A percentile compares a stretch with the other conserved stretches of the same genome.
Conservation (phyloP, 2,329 filamentous ascomycete species). For the Paecilomyces sp. region DNA sequence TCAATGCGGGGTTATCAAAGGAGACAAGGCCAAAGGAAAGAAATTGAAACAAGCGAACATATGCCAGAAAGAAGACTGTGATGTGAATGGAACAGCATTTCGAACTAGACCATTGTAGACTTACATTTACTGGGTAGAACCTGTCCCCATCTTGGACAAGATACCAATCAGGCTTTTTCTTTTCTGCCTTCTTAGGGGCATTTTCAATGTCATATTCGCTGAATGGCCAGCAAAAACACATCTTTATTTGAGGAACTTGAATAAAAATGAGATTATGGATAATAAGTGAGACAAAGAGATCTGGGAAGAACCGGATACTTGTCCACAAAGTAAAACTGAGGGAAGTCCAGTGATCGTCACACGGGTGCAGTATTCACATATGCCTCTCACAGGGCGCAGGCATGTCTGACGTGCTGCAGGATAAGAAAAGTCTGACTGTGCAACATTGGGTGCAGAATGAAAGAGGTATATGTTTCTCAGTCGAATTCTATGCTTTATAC, state of each 20-base stretch:
- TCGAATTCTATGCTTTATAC: background rate
- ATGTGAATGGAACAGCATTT: background rate
- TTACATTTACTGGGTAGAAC: conserved; percentile 1
- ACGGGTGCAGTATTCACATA: background rate
- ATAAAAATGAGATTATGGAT: background rate
- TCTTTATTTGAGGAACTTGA: background rate
- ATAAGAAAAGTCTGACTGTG: background rate
- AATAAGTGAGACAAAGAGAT: background rate
- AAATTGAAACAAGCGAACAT: background rate
- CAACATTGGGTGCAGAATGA: background rate
- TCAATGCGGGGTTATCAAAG: background rate
- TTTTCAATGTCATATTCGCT: background rate
- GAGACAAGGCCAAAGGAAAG: background rate
- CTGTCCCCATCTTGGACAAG: conserved; percentile 8
- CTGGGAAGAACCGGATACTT: background rate
- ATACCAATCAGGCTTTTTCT: conserved; percentile 8
- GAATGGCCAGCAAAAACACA: conserved; percentile 4
- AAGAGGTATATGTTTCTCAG: background rate
- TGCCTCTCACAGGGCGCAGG: background rate
- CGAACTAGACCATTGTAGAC: background rate
- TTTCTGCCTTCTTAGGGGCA: background rate
- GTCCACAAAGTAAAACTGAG: background rate
- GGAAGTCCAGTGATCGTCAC: background rate
- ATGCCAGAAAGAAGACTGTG: background rate
- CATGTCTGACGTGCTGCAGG: background rate